A percentile compares a stretch with the other conserved stretches of the same genome.
Evolutionary conservation across 2,329 filamentous ascomycete genomes (phyloP).

Genomic region (Aspergillus fumigatus): DNA sequence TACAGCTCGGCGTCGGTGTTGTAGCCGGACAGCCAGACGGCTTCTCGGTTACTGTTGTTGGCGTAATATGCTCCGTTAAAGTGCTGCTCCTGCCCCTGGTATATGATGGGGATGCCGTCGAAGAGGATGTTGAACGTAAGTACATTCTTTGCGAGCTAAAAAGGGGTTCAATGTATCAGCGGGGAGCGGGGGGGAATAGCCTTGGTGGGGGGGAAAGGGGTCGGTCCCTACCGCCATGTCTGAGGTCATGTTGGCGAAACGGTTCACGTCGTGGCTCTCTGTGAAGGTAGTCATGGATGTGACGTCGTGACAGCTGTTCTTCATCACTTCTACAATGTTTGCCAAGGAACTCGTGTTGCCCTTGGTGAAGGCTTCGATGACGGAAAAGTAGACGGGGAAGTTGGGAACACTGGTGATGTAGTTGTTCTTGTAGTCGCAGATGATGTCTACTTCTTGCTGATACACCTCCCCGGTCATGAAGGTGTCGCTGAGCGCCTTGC

Average conservation of each 20-base stretch:
- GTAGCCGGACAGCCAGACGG: constrained; percentile 52
- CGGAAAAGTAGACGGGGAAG: constrained; percentile 40
- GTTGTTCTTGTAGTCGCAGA: constrained; percentile 40
- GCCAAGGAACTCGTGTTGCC: constrained; percentile 27
- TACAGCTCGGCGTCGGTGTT: constrained; percentile 38
- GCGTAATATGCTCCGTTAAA: constrained; percentile 47
- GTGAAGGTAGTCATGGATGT: constrained; percentile 49
- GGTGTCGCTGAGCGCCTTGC: constrained; percentile 33
- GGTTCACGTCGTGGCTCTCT: constrained; percentile 57
- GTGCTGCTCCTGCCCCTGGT: constrained; percentile 63
- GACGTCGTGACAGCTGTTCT: constrained; percentile 35
- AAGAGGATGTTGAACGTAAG: constrained; percentile 56
- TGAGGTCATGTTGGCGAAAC: constrained; percentile 49
- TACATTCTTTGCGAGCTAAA: constrained; percentile 53
- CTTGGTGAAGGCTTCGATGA: constrained; percentile 30
- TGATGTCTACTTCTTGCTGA: constrained; percentile 32
- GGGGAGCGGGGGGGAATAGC: neutral
- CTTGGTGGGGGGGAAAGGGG: neutral
- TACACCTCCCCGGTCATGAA: constrained; percentile 47
- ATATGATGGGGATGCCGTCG: constrained; percentile 60
- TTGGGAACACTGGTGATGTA: constrained; percentile 43
- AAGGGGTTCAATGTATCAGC: neutral
- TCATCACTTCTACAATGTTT: constrained; percentile 20
- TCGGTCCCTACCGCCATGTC: constrained; percentile 35
- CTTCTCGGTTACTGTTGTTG: constrained; percentile 46